Conservation (phyloP, 2,329 filamentous ascomycete species). For the Huntiella savannae region DNA sequence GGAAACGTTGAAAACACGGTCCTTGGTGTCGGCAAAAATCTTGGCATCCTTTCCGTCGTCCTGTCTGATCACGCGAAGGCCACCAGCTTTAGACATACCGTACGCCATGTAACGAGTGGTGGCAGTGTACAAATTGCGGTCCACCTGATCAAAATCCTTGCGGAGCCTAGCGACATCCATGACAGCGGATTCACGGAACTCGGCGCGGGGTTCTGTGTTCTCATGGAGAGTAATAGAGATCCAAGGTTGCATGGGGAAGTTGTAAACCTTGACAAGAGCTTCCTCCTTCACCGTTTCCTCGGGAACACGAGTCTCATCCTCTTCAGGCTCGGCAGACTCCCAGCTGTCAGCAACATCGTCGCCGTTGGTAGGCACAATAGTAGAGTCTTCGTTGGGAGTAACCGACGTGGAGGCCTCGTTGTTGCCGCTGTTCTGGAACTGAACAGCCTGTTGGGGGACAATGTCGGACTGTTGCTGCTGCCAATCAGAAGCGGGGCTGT, state of each 20-base stretch:
- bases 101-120: conserved; percentile 87
- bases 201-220: conserved; percentile 34
- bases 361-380: not conserved
- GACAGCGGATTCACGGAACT: conserved; percentile 60
- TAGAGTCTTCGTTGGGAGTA: conserved; percentile 3
- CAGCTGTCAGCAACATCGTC: conserved; percentile 55
- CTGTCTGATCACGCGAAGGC: conserved; percentile 82
- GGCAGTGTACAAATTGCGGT: conserved; percentile 78
- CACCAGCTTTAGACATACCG: conserved; percentile 80
- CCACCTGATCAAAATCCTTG: conserved; percentile 95
- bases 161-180: conserved; percentile 88
- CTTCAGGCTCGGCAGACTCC: conserved; percentile 69
- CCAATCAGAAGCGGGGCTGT: not conserved
- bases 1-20: conserved; percentile 87
- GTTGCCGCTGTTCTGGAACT: conserved; percentile 13
- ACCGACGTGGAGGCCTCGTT: conserved; percentile 7
- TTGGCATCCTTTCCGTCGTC: conserved; percentile 83
- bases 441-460: not conserved
- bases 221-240: conserved; percentile 65
- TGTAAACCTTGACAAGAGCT: conserved; percentile 54
- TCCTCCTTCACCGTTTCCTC: conserved; percentile 3
- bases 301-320: conserved; percentile 38
- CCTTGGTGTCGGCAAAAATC: conserved; percentile 76
- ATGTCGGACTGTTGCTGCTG: not conserved
- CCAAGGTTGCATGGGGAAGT: conserved; percentile 94